phyloP scores from a whole-genome alignment of 352 stramenopile genomes.

The Globisporangium irregulare region DNA sequence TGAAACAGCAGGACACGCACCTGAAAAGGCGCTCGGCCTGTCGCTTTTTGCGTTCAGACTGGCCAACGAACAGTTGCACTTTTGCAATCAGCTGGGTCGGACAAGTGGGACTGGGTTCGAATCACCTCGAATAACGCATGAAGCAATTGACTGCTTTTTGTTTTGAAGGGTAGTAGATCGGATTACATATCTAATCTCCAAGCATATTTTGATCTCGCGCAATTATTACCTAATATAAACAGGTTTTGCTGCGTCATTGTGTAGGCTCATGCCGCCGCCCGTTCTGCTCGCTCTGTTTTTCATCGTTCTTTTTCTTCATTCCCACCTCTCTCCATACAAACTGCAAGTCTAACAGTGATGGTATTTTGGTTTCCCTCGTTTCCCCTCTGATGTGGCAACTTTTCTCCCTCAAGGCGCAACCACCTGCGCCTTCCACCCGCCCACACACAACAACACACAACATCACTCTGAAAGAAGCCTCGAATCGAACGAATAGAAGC shows the following conservation, averaged over 20 bases:
- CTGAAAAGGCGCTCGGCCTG: no score
- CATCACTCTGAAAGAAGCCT: conserved; percentile 4
- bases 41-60: not conserved
- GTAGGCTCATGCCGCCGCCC: no score
- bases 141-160: not conserved
- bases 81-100: not conserved
- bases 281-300: no score
- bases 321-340: not conserved
- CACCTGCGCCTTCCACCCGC: not conserved
- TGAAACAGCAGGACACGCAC: no score
- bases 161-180: not conserved
- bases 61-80: not conserved
- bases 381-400: not conserved
- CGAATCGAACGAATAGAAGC: conserved; percentile 2
- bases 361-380: not conserved
- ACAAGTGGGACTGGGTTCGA: not conserved
- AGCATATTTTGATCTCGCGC: not conserved
- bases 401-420: not conserved
- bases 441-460: not conserved
- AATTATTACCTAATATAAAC: not conserved
- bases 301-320: not conserved
- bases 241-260: not conserved
- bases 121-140: not conserved
- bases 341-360: not conserved
- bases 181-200: not conserved